Evolutionary conservation across 2,329 filamentous ascomycete genomes (phyloP), one percentile per base, ranked within the genome.

Genomic region (Monosporascus sp.): DNA sequence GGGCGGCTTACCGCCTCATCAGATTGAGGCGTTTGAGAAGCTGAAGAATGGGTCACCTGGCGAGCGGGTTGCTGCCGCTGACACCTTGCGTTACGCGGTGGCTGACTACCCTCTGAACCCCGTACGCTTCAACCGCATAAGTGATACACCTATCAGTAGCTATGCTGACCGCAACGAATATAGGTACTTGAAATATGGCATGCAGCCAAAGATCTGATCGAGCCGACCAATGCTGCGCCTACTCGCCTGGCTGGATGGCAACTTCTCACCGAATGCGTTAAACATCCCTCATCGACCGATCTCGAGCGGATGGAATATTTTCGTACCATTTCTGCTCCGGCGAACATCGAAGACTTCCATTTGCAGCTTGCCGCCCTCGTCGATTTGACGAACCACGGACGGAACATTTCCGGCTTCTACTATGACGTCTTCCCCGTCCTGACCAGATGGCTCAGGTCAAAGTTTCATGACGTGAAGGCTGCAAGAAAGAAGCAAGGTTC

Each of bases 251-350:
- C 81, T n/a, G 85, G 83, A 18, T 88, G 84, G 78, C 80, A 82
- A 58, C 76, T 89, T 11, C 69, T 89, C 44, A 81, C 78, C 25
- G 83, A 85, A 62, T 88, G 84, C 61, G 83, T 82, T 52, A 82
- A 83, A 61, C 80, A 86, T 63, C 69, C 75, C 5, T 76, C 79
- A 6, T 81, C 83, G 6, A 85, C 83, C n/a, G 82, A 85, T 58
- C 75, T 86, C 31, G 85, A 88, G 66, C 79, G 85, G 47, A 77
- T 79, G 57, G 82, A 84, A 57, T 86, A 83, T 61, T 89, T 87
- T 60, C 75, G 80, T 57, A 82, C 83, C 0, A 71, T 89, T 36
- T 79, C 82, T 14, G 75, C 75, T 6, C 70, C 76, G 9, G 78
- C 78, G 27, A 75, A 79, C 55, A 73, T 78, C 1, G 81, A 86